Conservation (phyloP, 495 filamentous ascomycete species). For the Hyaloscypha bicolor region DNA sequence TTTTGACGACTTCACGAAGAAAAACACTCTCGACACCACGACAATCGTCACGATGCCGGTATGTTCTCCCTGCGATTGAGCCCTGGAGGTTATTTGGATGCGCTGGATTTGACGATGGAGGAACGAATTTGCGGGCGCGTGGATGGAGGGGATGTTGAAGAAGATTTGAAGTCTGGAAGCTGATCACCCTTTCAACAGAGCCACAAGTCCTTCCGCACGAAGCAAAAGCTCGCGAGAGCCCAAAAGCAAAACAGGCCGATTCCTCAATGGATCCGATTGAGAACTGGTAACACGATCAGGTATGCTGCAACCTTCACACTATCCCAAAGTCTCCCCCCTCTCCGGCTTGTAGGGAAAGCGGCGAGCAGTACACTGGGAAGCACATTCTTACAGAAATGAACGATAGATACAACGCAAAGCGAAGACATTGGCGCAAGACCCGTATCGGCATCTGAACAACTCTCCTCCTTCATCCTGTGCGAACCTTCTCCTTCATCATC, state of each 20-base stretch:
- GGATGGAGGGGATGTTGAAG: conserved; percentile 4
- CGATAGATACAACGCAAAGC: conserved; percentile 97
- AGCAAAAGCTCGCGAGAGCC: conserved; percentile 99
- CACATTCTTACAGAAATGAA: conserved; percentile 19
- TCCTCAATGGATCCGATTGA: conserved; percentile 98
- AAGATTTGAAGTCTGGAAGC: conserved; percentile 21
- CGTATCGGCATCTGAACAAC: conserved; percentile 86
- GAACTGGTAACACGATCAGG: conserved; percentile 85
- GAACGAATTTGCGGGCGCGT: background rate
- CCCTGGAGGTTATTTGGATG: conserved; percentile 5
- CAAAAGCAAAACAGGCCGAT: conserved; percentile 99
- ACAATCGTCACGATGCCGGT: conserved; percentile 81
- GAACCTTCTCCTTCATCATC: conserved; percentile 19
- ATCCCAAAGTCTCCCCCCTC: background rate
- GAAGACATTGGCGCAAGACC: conserved; percentile 99
- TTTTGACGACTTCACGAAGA: conserved; percentile 20
- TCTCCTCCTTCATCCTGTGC: conserved; percentile 15
- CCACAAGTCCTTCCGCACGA: conserved; percentile 99
- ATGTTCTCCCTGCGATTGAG: conserved; percentile 42
- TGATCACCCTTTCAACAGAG: conserved; percentile 59
- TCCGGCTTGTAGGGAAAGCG: no score
- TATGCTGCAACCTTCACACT: conserved; percentile 13
- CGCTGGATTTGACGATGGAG: background rate
- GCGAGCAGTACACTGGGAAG: background rate
- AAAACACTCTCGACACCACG: conserved; percentile 30